Evolutionary conservation across 2,329 filamentous ascomycete genomes (phyloP), one percentile per base, ranked within the genome.

Genomic region (Colletotrichum tropicale): DNA sequence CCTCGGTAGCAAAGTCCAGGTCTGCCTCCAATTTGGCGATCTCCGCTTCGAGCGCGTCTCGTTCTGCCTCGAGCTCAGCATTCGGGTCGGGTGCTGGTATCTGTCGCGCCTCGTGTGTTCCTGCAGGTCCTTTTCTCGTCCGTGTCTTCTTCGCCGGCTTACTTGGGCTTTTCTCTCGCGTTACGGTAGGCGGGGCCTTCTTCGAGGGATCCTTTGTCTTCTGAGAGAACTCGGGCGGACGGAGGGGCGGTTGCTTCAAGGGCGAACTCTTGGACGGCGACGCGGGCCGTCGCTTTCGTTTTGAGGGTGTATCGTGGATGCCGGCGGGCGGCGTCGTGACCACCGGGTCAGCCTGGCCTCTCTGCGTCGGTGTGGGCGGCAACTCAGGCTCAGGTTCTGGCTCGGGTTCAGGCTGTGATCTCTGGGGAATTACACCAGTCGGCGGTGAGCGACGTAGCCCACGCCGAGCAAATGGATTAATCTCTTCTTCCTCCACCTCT

Each of bases 251-350:
- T 9, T 87, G 86, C 66, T 90, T 91, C 4, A 89, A 80, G 1
- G 89, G 89, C 3, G 90, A 91, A 74, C 85, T 87, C 72, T 86
- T 88, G 61, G 86, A 81, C 2, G 81, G 81, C 15, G 70, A 76
- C 12, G 34, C 78, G 21, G 84, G 86, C 78, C 88, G 85, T 78
- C 86, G 86, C 4, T 85, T 84, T 36, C 85, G 84, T 74, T 87
- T 89, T 26, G 89, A 90, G 0, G 91, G 90, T 16, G 90, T 91
- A 66, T 88, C 88, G 75, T 93, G 91, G 32, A 93, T 93, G 1
- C 91, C 92, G 24, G 85, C 81, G 1, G 91, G 90, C 9, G 90
- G 90, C 5, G 89, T 89, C 58, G 87, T 89, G 32, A 91, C 86
- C 2, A 90, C 85, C 0, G 89, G 87, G 74, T 93, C 91, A 3